Evolutionary conservation across 768 basidiomycete species (phyloP), one percentile per base, ranked within the genome.

Genomic region (Ephemerocybe angulata): DNA sequence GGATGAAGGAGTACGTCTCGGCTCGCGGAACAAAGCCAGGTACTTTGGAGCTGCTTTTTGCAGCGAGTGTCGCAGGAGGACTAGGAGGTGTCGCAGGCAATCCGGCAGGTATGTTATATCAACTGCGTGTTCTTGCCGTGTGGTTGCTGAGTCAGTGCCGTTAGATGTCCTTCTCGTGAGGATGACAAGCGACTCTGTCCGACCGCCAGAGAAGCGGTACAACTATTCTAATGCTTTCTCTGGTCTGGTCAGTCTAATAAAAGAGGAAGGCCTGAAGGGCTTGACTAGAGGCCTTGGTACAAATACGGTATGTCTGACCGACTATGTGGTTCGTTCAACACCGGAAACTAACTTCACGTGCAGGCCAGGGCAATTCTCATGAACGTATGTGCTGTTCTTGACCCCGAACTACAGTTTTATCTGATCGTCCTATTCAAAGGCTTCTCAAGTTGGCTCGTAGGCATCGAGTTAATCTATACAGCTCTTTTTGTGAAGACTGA

Each of bases 31-130:
- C 72, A 15, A 44, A 43, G 11, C 76, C 84, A n/a, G 82, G 82
- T 6, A 70, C 81, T 0, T 61, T 71, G n/a, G 72, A 76, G 28
- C 75, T 90, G 25, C 73, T 90, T 29, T 52, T 83, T 21, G 86
- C 85, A 3, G 86, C 88, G 22, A 79, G 84, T 66, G 60, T 85
- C 22, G 86, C 92, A 13, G 93, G 93, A 31, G 89, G 82, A 24
- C 72, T 92, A 15, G 93, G 92, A 17, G 93, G 93, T 11, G 65
- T 93, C 38, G 86, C 87, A 3, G 93, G 93, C 3, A 95, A 94
- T 63, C 92, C 92, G 30, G 87, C 86, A 63, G 86, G 86, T 81
- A 60, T 44, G 72, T 68, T 40, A 41, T 43, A 35, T 8, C 47
- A 29, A 55, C 40, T 5, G 42, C 33, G 54, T 27, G 52, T n/a